Evolutionary conservation across 106 monocot genomes (phyloP).

Genomic region (Acorus calamus): DNA sequence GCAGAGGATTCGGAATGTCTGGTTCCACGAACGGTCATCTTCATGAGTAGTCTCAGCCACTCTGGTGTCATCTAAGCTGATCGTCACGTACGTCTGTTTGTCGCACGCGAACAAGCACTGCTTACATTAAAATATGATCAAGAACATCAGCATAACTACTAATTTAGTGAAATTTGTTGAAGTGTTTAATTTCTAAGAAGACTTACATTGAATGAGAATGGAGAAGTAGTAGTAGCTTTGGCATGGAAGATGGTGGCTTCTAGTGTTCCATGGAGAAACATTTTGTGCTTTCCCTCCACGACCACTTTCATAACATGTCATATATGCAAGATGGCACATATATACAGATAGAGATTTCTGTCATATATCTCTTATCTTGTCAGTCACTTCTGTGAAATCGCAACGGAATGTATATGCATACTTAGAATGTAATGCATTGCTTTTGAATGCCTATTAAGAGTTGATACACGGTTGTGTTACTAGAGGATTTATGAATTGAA

Average conservation of each 20-base stretch:
- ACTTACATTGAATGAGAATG: constrained; percentile 4
- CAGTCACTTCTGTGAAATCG: no score
- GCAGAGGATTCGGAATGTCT: constrained; percentile 26
- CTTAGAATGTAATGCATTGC: no score
- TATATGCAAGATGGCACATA: no score
- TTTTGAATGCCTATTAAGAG: no score
- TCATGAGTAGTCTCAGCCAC: constrained; percentile 33
- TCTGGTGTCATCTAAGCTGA: constrained; percentile 19
- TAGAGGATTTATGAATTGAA: no score
- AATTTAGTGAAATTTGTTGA: background rate
- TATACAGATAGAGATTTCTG: no score
- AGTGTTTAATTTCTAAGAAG: background rate
- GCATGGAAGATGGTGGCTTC: constrained; percentile 21
- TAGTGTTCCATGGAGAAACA: constrained; percentile 19
- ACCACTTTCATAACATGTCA: no score
- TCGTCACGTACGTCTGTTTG: constrained; percentile 20
- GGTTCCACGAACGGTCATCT: constrained; percentile 23
- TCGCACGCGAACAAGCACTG: constrained; percentile 16
- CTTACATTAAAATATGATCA: no score
- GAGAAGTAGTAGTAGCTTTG: background rate
- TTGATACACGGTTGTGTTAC: no score
- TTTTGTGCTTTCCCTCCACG: no score
- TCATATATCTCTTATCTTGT: no score
- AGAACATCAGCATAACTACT: background rate
- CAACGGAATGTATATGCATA: no score